Evolutionary conservation across 2,329 filamentous ascomycete genomes (phyloP).

Genomic region (Nemania sp.): DNA sequence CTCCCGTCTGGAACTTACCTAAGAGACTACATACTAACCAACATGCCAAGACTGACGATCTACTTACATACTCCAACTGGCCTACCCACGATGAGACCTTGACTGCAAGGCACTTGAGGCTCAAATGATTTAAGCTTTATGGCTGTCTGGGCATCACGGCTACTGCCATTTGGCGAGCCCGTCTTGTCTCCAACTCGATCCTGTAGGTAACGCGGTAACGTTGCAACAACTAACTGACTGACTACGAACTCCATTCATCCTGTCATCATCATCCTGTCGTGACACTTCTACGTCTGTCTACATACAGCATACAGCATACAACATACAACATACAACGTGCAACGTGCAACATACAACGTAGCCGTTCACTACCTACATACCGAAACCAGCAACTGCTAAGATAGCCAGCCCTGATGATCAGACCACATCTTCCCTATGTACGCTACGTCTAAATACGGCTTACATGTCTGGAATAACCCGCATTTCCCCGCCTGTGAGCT

Average conservation of each 20-base stretch:
- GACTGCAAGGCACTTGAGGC: slow-evolving; percentile 22
- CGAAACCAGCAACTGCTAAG: background rate
- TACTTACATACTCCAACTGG: background rate
- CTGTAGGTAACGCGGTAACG: background rate
- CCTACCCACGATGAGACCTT: slow-evolving; percentile 17
- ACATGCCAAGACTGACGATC: background rate
- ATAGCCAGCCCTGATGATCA: background rate
- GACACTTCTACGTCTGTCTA: too few species aligned
- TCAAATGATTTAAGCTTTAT: slow-evolving; percentile 24
- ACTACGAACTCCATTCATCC: background rate
- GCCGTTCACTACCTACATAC: too few species aligned
- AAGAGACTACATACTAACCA: slow-evolving; percentile 6
- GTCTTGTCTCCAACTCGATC: background rate
- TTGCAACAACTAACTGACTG: too few species aligned
- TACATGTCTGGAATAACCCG: background rate
- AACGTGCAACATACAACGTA: too few species aligned
- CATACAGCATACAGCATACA: too few species aligned
- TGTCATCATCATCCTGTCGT: background rate
- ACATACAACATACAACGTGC: too few species aligned
- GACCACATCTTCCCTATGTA: background rate
- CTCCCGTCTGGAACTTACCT: too few species aligned
- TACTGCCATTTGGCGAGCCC: background rate
- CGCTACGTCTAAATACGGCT: background rate
- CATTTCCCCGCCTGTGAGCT: background rate
- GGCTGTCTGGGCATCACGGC: slow-evolving; percentile 10